Conservation (phyloP, 1,284 basidiomycete genomes). For the Puccinia hordei region DNA sequence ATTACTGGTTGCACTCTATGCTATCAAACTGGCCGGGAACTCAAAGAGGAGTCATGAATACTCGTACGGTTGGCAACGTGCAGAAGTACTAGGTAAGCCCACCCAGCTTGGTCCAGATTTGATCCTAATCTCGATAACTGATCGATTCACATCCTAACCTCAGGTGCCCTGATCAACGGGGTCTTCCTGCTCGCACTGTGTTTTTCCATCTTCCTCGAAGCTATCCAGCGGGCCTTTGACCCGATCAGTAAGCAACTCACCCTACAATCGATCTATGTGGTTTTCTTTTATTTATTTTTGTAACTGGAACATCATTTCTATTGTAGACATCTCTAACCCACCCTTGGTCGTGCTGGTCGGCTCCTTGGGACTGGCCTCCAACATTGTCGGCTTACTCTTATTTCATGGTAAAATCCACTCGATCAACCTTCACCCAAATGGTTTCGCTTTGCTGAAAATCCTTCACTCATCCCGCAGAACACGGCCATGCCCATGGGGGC, state of each 20-base stretch:
- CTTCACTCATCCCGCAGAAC: neutral
- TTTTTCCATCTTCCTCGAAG: slow-evolving; percentile 92
- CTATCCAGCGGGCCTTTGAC: slow-evolving; percentile 69
- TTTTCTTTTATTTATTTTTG: slow-evolving; percentile 18
- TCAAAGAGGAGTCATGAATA: slow-evolving; percentile 66
- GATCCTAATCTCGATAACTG: neutral
- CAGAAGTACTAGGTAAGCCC: slow-evolving; percentile 86
- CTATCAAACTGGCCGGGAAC: slow-evolving; percentile 60
- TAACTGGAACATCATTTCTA: slow-evolving; percentile 31
- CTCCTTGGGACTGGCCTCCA: slow-evolving; percentile 81
- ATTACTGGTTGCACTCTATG: slow-evolving; percentile 90
- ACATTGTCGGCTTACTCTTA: slow-evolving; percentile 87
- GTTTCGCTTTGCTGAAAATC: neutral
- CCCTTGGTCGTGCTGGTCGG: slow-evolving; percentile 88
- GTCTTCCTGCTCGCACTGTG: slow-evolving; percentile 94
- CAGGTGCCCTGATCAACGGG: slow-evolving; percentile 75
- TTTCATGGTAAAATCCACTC: slow-evolving; percentile 75
- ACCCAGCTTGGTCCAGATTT: neutral
- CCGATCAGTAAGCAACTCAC: slow-evolving; percentile 16
- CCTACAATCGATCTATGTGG: slow-evolving; percentile 4
- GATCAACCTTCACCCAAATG: neutral
- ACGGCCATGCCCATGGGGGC: neutral
- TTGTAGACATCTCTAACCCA: slow-evolving; percentile 82
- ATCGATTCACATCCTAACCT: neutral
- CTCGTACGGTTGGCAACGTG: slow-evolving; percentile 95